phyloP scores from a whole-genome alignment of 1,284 basidiomycete genomes.

The Jaminaea rosea region DNA sequence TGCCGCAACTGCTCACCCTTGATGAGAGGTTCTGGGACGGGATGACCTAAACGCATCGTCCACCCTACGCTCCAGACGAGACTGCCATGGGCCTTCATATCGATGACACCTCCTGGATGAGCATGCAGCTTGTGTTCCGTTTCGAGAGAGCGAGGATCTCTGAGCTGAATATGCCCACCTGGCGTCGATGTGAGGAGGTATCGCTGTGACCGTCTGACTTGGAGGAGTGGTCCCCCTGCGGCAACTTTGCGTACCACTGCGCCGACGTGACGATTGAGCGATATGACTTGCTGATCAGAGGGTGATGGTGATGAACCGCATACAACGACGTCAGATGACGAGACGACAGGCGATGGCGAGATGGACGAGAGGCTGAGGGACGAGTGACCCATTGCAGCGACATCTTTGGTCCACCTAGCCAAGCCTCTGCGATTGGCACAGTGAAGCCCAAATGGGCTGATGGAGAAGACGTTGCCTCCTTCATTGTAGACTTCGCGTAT shows the following conservation, averaged over 20 bases:
- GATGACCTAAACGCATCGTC: slow-evolving; percentile 61
- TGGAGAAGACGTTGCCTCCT: slow-evolving; percentile 33
- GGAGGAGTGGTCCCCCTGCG: slow-evolving; percentile 37
- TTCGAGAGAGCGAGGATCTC: slow-evolving; percentile 39
- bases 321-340: slow-evolving; percentile 36
- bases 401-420: slow-evolving; percentile 37
- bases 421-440: slow-evolving; percentile 47
- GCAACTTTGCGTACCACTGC: slow-evolving; percentile 26
- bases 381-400: slow-evolving; percentile 8
- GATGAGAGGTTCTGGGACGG: slow-evolving; percentile 80
- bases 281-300: slow-evolving; percentile 29
- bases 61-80: slow-evolving; percentile 43
- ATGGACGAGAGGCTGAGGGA: slow-evolving; percentile 32
- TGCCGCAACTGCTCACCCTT: slow-evolving; percentile 51
- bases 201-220: slow-evolving; percentile 31
- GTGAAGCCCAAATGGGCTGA: slow-evolving; percentile 46
- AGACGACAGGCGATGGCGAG: slow-evolving; percentile 23
- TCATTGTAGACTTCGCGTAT: slow-evolving; percentile 4
- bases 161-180: slow-evolving; percentile 38
- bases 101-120: slow-evolving; percentile 45
- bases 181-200: slow-evolving; percentile 27
- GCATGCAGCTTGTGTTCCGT: slow-evolving; percentile 39
- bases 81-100: slow-evolving; percentile 42
- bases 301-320: slow-evolving; percentile 22
- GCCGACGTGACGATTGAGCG: slow-evolving; percentile 36